Conservation (phyloP, 2,329 filamentous ascomycete genomes). For the Pseudocercospora macadamiae region DNA sequence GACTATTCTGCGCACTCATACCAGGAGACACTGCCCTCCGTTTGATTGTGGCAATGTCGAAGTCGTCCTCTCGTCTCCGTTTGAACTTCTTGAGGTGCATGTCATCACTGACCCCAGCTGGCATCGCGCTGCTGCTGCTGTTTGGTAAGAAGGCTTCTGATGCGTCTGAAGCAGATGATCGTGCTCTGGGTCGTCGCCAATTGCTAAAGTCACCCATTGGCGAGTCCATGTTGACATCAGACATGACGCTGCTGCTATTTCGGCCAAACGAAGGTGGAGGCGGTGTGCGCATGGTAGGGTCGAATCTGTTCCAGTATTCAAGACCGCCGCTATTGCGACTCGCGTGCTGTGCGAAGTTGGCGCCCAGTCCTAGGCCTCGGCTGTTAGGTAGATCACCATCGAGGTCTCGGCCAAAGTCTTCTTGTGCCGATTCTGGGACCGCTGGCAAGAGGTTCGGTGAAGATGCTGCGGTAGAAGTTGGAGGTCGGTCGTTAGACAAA, state of each 20-base stretch:
- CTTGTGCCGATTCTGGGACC: slow-evolving; percentile 61
- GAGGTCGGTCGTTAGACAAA: slow-evolving; percentile 41
- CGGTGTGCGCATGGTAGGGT: slow-evolving; percentile 65
- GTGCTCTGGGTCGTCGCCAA: slow-evolving; percentile 36
- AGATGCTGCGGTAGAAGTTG: slow-evolving; percentile 63
- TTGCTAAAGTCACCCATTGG: slow-evolving; percentile 44
- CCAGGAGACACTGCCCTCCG: slow-evolving; percentile 88
- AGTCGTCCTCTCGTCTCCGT: slow-evolving; percentile 85
- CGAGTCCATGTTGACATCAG: slow-evolving; percentile 74
- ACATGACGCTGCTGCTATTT: slow-evolving; percentile 56
- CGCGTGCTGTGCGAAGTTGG: slow-evolving; percentile 75
- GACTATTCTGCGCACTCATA: slow-evolving; percentile 88
- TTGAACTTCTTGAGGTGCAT: slow-evolving; percentile 54
- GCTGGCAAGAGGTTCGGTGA: slow-evolving; percentile 68
- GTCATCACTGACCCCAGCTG: slow-evolving; percentile 36
- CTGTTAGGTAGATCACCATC: slow-evolving; percentile 30
- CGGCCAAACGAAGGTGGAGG: slow-evolving; percentile 63
- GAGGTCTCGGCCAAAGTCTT: slow-evolving; percentile 70
- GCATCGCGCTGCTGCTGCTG: slow-evolving; percentile 17
- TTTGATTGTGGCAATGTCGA: slow-evolving; percentile 87
- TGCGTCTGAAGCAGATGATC: slow-evolving; percentile 38
- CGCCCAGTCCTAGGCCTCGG: slow-evolving; percentile 52
- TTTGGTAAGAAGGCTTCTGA: slow-evolving; percentile 34
- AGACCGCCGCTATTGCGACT: slow-evolving; percentile 72
- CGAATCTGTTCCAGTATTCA: slow-evolving; percentile 79